phyloP scores from a whole-genome alignment of 257 asterid species.

The Jaltomata sinuosa region DNA sequence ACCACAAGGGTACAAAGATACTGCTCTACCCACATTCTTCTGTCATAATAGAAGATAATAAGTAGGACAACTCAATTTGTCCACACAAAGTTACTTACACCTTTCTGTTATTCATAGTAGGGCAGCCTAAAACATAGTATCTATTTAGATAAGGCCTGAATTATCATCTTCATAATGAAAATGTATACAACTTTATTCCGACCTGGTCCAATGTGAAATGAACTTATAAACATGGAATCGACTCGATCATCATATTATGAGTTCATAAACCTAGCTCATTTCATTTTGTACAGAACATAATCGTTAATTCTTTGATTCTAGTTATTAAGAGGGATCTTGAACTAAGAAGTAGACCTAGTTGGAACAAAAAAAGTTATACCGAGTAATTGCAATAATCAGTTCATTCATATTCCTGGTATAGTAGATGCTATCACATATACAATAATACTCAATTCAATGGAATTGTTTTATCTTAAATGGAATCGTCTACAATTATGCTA shows the following conservation, averaged over 20 bases:
- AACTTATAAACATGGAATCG: neutral
- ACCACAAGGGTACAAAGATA: neutral
- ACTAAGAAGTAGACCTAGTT: neutral
- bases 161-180: neutral
- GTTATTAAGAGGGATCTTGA: neutral
- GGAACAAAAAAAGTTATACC: neutral
- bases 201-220: neutral
- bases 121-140: neutral
- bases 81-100: neutral
- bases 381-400: neutral
- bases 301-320: neutral
- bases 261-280: neutral
- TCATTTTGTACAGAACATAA: neutral
- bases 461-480: neutral
- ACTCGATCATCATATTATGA: neutral
- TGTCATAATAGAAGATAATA: neutral
- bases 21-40: neutral
- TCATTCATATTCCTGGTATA: neutral
- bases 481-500: too few species aligned
- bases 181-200: neutral
- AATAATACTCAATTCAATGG: neutral
- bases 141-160: neutral
- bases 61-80: neutral
- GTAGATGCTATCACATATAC: neutral
- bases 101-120: neutral